Evolutionary conservation across 2,329 filamentous ascomycete species (phyloP), one percentile per base, ranked within the genome.

Genomic region (Huntiella bhutanensis): DNA sequence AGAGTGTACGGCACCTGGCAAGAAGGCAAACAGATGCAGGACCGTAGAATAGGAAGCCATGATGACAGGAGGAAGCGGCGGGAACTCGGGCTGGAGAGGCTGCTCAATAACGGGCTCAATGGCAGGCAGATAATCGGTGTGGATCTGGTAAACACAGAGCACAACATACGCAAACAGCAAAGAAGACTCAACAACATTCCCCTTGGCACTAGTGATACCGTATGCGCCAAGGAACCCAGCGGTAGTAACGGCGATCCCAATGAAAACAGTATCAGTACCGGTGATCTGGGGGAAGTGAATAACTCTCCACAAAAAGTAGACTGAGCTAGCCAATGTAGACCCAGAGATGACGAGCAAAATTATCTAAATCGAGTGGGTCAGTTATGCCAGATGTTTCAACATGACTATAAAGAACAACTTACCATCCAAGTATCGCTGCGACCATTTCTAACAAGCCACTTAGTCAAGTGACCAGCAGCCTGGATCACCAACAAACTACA

Each of bases 101-200:
- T 67, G 60, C 3, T 68, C 62, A 2, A 67, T 64, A 28, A 75
- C 70, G 32, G 70, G 66, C 22, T 71, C 67, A n/a, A 72, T 76
- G 13, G 72, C 62, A 3, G 91, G 86, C 54, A 88, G 76, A 63
- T 96, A 96, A 63, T 98, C 91, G 56, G 91, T 98, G 62, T 96
- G 96, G 61, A 96, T 96, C 62, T 98, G 91, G 65, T 96, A 98
- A 58, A 96, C 82, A 66, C 88, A 96, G 52, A 98, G 78, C n/a
- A 94, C 91, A 51, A 95, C 77, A 62, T 98, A 98, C 56, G 91
- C 88, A 52, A 98, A 96, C 49, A 98, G 72, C 8, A 98, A 68
- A 16, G 88, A 94, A 54, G 85, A 93, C 63, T 98, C 88, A 46
- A 96, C 82, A 2, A 88, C 85, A 56, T 94, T 98, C 51, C 91